Percentiles rank a stretch among this genome's conserved stretches.
Conservation (phyloP, 2,329 filamentous ascomycete genomes). For the Alternaria burnsii region DNA sequence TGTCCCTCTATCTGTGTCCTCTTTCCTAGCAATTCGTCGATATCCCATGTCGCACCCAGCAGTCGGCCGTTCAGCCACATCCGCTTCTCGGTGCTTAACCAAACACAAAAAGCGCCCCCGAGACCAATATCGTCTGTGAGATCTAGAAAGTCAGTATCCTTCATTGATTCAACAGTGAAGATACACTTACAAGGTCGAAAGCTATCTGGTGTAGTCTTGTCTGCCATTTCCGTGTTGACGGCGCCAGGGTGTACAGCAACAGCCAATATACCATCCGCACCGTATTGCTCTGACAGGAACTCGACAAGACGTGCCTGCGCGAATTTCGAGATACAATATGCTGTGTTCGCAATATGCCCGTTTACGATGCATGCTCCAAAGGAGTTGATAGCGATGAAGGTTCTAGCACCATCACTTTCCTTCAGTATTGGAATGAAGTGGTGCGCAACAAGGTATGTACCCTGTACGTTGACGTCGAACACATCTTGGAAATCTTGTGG, state of each 20-base stretch:
- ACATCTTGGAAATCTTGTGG: constrained; percentile 48
- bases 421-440: constrained; percentile 45
- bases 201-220: constrained; percentile 34
- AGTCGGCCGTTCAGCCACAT: constrained; percentile 44
- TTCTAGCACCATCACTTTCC: constrained; percentile 28
- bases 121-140: constrained; percentile 41
- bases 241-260: constrained; percentile 45
- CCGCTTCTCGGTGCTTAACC: constrained; percentile 40
- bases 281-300: constrained; percentile 37
- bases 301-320: constrained; percentile 40
- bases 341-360: constrained; percentile 52
- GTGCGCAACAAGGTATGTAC: constrained; percentile 50
- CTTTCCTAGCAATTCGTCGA: constrained; percentile 36
- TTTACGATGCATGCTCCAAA: constrained; percentile 49
- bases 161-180: background rate
- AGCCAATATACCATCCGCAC: constrained; percentile 29
- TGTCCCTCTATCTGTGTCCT: constrained; percentile 29
- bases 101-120: constrained; percentile 46
- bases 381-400: constrained; percentile 37
- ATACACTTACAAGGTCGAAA: constrained; percentile 34
- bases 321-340: constrained; percentile 43
- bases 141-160: constrained; percentile 21
- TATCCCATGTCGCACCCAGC: constrained; percentile 42
- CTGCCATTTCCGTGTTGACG: constrained; percentile 42
- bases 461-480: constrained; percentile 50